phyloP scores from a whole-genome alignment of 805 yeast genomes.

The Kluyveromyces lactis region DNA sequence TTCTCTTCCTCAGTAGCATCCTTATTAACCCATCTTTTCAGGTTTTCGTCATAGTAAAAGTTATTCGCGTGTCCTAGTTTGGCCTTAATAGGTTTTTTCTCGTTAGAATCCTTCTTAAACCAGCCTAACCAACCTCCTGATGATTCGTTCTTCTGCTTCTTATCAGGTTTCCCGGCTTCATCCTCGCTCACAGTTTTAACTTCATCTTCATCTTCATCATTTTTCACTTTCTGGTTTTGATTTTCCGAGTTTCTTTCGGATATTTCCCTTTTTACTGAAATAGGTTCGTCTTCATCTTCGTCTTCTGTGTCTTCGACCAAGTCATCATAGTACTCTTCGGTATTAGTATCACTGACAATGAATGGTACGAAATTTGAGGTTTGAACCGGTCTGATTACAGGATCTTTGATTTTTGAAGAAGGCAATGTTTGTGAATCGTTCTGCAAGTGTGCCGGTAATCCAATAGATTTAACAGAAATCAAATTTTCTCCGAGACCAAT shows the following conservation, averaged over 20 bases:
- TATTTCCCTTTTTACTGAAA: not conserved
- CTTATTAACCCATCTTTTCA: constrained; percentile 80
- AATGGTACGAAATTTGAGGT: constrained; percentile 15
- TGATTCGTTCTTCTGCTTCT: constrained; percentile 11
- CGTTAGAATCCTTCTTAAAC: constrained; percentile 52
- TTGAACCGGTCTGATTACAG: constrained; percentile 23
- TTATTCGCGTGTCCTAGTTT: constrained; percentile 73
- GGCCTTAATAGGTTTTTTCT: constrained; percentile 72
- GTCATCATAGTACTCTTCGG: constrained; percentile 41
- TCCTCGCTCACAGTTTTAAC: constrained; percentile 19
- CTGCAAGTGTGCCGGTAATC: not conserved
- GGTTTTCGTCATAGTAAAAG: constrained; percentile 73
- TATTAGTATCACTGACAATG: constrained; percentile 14
- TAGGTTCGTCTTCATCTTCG: constrained; percentile 23
- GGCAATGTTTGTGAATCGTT: not conserved
- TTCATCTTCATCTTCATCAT: constrained; percentile 10
- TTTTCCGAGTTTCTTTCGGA: constrained; percentile 12
- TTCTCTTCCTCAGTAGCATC: constrained; percentile 61
- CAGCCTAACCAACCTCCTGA: constrained; percentile 49
- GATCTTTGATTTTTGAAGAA: constrained; percentile 5
- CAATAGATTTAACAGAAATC: no score
- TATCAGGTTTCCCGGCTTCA: constrained; percentile 13
- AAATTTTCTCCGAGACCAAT: no score
- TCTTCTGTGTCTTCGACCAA: constrained; percentile 37
- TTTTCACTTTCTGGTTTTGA: constrained; percentile 8